Conservation (phyloP, 2,329 filamentous ascomycete genomes). For the Cyphellophora europaea region DNA sequence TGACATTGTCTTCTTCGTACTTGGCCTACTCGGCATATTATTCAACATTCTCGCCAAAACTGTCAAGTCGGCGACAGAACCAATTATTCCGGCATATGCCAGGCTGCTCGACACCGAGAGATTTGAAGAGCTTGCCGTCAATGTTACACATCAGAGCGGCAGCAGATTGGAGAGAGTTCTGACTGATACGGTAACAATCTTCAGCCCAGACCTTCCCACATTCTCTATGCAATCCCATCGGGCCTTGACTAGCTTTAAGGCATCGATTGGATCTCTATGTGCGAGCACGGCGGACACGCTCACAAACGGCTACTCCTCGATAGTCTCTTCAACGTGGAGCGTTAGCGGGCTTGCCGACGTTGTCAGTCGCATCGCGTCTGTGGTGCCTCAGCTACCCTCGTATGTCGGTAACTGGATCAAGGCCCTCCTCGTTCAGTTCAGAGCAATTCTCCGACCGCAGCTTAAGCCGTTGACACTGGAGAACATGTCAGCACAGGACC, state of each 20-base stretch:
- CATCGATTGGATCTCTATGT: conserved; percentile 23
- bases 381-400: too few relatives aligned
- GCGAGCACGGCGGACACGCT: background rate
- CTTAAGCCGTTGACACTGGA: background rate
- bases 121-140: conserved; percentile 12
- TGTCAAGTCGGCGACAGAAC: conserved; percentile 18
- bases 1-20: conserved; percentile 40
- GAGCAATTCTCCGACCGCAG: background rate
- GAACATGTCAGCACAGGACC: conserved; percentile 27
- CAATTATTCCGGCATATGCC: conserved; percentile 11
- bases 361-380: background rate
- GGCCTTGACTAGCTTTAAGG: conserved; percentile 35
- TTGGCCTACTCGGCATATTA: conserved; percentile 37
- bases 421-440: background rate
- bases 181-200: conserved; percentile 5
- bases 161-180: conserved; percentile 16
- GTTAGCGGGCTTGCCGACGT: background rate
- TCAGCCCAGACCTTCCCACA: conserved; percentile 56
- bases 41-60: conserved; percentile 29
- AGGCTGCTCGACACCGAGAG: conserved; percentile 8
- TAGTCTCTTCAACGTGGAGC: background rate
- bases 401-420: background rate
- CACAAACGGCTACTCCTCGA: background rate
- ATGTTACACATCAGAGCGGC: conserved; percentile 15
- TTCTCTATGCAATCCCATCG: conserved; percentile 70